A percentile compares a stretch with the other conserved stretches of the same genome.
Evolutionary conservation across 1,284 basidiomycete genomes (phyloP).

Genomic region (Boletus semigastroideus): DNA sequence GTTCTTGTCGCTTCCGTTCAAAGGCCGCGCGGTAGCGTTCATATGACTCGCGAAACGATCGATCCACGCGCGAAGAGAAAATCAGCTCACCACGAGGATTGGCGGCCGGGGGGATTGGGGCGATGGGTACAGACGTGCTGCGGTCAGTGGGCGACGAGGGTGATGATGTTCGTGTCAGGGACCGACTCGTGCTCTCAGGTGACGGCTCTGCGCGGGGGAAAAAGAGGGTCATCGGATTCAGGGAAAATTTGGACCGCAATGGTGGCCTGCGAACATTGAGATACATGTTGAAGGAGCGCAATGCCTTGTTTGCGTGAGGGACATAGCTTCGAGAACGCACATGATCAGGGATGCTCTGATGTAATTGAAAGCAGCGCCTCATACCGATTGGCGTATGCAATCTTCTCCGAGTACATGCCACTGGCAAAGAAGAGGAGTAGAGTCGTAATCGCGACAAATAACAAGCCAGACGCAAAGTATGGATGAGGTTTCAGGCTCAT

Average conservation of each 20-base stretch:
- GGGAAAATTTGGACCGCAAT: constrained; percentile 55
- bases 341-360: constrained; percentile 15
- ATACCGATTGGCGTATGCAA: constrained; percentile 93
- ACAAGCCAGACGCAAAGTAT: constrained; percentile 71
- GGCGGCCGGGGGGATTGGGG: constrained; percentile 82
- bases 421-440: constrained; percentile 95
- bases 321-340: constrained; percentile 69
- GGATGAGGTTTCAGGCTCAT: constrained; percentile 54
- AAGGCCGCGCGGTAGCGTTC: constrained; percentile 92
- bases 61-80: constrained; percentile 87
- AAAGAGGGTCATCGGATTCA: constrained; percentile 66
- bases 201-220: constrained; percentile 50
- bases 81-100: constrained; percentile 97
- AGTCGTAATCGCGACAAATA: constrained; percentile 87
- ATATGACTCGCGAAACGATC: constrained; percentile 85
- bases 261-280: constrained; percentile 88
- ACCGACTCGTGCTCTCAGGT: constrained; percentile 12
- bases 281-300: constrained; percentile 95
- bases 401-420: constrained; percentile 95
- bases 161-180: constrained; percentile 30
- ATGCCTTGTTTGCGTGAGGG: constrained; percentile 90
- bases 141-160: constrained; percentile 33
- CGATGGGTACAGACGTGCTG: constrained; percentile 49
- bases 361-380: constrained; percentile 30
- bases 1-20: constrained; percentile 77